Evolutionary conservation across 1,284 basidiomycete genomes (phyloP).

Genomic region (Dichomitus squalens): DNA sequence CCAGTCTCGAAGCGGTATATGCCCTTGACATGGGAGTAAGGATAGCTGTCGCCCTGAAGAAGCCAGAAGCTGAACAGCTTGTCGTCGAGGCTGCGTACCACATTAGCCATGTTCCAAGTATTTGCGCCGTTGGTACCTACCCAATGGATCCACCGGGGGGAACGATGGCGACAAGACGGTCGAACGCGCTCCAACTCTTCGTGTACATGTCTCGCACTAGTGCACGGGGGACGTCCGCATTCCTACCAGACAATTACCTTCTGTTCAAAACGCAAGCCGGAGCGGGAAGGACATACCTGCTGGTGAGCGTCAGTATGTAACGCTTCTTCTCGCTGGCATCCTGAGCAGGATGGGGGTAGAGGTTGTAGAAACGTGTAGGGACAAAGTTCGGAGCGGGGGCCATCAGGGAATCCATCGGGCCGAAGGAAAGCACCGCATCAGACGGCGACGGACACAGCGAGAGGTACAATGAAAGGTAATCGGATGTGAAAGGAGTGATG

Average conservation of each 20-base stretch:
- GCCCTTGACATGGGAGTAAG: slow-evolving; percentile 78
- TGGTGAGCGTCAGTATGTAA: slow-evolving; percentile 69
- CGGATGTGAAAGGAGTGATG: slow-evolving; percentile 74
- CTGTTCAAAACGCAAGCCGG: neutral
- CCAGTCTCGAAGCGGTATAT: slow-evolving; percentile 85
- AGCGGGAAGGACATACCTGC: slow-evolving; percentile 48
- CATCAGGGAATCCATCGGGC: slow-evolving; percentile 76
- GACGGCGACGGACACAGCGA: slow-evolving; percentile 70
- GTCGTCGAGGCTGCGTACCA: slow-evolving; percentile 69
- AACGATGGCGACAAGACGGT: slow-evolving; percentile 80
- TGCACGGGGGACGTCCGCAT: slow-evolving; percentile 82
- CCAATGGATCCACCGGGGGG: slow-evolving; percentile 86
- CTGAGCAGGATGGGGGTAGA: slow-evolving; percentile 79
- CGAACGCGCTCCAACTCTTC: slow-evolving; percentile 87
- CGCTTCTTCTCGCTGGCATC: slow-evolving; percentile 69
- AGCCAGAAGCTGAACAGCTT: slow-evolving; percentile 88
- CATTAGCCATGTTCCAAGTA: slow-evolving; percentile 3
- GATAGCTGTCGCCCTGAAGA: slow-evolving; percentile 73
- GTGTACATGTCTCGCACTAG: slow-evolving; percentile 87
- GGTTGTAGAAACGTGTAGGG: slow-evolving; percentile 67
- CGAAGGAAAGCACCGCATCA: slow-evolving; percentile 74
- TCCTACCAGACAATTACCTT: slow-evolving; percentile 43
- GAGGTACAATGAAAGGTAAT: slow-evolving; percentile 74
- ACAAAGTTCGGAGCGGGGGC: slow-evolving; percentile 72
- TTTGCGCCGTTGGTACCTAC: slow-evolving; percentile 42